Base-by-base conservation (phyloP, 1,284 basidiomycete species). In the Ceratobasidium sp. region DNA sequence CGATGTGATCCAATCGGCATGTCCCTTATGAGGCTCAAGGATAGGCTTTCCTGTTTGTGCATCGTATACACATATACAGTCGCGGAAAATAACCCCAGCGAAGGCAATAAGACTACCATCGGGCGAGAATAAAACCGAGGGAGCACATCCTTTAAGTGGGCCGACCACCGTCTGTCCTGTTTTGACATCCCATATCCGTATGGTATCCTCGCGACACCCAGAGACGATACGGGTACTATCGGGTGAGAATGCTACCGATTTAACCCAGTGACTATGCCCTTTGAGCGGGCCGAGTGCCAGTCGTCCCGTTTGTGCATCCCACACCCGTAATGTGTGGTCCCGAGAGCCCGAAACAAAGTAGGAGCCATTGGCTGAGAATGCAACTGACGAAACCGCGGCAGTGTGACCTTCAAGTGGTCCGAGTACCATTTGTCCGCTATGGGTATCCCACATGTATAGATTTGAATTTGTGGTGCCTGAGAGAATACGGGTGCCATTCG, bases 21-120 rank as follows among this genome's bases (percentile, higher is more conserved):
- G 68, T 17, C 56, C 55, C 20, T 17, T 40, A 7, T 58, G n/a
- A 8, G 68, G 54, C 17, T 25, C 13, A 3, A 3, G 34, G 7
- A 55, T 32, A n/a, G 40, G 42, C 3, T 13, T 25, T 7, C 60
- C 45, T 17, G 60, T 64, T 12, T 34, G 29, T 20, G 58, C 43
- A 53, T 64, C 49, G 55, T 55, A 69, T n/a, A 69, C 7, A 7
- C 68, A 42, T n/a, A n/a, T n/a, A n/a, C n/a, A n/a, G n/a, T n/a
- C n/a, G n/a, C n/a, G n/a, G n/a, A n/a, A n/a, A n/a, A n/a, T n/a
- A n/a, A n/a, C n/a, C n/a, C n/a, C n/a, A n/a, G n/a, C n/a, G n/a
- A n/a, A n/a, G n/a, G n/a, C n/a, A n/a, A n/a, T n/a, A n/a, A n/a
- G n/a, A n/a, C n/a, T n/a, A n/a, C n/a, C n/a, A n/a, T n/a, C n/a